Percentiles rank a stretch among this genome's conserved stretches.
phyloP scores from a whole-genome alignment of 768 basidiomycete species.

The Mycena haematopus region DNA sequence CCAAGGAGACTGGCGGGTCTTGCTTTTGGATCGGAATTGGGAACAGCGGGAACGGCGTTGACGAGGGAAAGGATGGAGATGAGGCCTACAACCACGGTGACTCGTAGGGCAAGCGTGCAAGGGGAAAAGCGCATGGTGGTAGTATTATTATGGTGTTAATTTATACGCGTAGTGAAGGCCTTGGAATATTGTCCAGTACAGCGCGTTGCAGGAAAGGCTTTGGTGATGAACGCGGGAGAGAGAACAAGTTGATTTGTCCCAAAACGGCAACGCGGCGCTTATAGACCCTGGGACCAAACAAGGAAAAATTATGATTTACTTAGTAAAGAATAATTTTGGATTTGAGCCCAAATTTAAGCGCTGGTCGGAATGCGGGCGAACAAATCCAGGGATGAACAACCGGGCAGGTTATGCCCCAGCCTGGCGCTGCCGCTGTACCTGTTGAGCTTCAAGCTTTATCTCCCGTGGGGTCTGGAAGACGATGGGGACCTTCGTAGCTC shows the following conservation, averaged over 20 bases:
- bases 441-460: not conserved
- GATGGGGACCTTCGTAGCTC: slow-evolving; percentile 16
- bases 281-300: slow-evolving; percentile 2
- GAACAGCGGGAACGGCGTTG: slow-evolving; percentile 42
- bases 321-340: too few species aligned
- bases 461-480: slow-evolving; percentile 5
- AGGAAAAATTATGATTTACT: slow-evolving; percentile 1
- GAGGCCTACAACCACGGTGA: slow-evolving; percentile 40
- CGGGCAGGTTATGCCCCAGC: too few species aligned
- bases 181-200: not conserved
- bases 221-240: slow-evolving; percentile 6
- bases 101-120: slow-evolving; percentile 37
- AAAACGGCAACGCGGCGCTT: not conserved
- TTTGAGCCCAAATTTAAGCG: too few species aligned
- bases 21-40: slow-evolving; percentile 38
- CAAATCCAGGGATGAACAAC: too few species aligned
- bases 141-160: slow-evolving; percentile 44
- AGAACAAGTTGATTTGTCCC: not conserved
- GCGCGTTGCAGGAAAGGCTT: slow-evolving; percentile 4
- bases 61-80: slow-evolving; percentile 45
- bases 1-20: slow-evolving; percentile 34
- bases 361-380: too few species aligned
- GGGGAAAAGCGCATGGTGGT: slow-evolving; percentile 38
- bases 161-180: slow-evolving; percentile 6
- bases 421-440: too few species aligned